Conservation (phyloP, 129 eudicot genomes). For the Smallanthus sonchifolius region DNA sequence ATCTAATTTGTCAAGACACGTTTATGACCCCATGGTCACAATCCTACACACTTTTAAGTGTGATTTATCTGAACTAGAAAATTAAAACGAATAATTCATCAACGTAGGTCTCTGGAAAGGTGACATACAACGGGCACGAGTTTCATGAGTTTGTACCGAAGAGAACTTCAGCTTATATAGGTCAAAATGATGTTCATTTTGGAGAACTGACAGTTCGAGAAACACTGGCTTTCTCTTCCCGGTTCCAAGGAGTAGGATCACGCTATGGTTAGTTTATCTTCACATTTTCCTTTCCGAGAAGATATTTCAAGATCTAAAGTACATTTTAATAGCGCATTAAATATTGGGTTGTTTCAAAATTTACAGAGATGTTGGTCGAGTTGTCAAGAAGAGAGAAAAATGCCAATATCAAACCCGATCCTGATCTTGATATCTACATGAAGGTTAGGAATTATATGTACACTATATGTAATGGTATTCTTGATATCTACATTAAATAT, state of each 20-base stretch:
- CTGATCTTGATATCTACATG: slow-evolving; percentile 76
- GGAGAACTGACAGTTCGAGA: slow-evolving; percentile 91
- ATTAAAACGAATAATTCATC: neutral
- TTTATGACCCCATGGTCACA: too few species aligned
- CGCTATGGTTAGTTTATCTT: slow-evolving; percentile 51
- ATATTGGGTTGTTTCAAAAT: neutral
- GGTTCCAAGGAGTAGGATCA: slow-evolving; percentile 80
- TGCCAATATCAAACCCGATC: slow-evolving; percentile 75
- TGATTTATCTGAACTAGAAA: too few species aligned
- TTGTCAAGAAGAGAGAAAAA: slow-evolving; percentile 78
- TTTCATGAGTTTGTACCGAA: slow-evolving; percentile 74
- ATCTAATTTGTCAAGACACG: too few species aligned
- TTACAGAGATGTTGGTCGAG: slow-evolving; percentile 70
- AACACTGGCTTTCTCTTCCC: slow-evolving; percentile 67
- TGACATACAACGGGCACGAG: slow-evolving; percentile 71
- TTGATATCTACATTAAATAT: too few species aligned
- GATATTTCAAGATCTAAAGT: neutral
- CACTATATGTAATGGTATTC: too few species aligned
- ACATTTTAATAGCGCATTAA: neutral
- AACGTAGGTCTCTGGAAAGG: slow-evolving; percentile 46
- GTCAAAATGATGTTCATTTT: slow-evolving; percentile 72
- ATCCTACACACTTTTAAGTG: too few species aligned
- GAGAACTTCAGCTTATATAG: slow-evolving; percentile 74
- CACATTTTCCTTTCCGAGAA: neutral
- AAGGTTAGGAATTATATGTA: slow-evolving; percentile 38